Evolutionary conservation across 2,329 filamentous ascomycete species (phyloP).

Genomic region (Talaromyces amestolkiae): DNA sequence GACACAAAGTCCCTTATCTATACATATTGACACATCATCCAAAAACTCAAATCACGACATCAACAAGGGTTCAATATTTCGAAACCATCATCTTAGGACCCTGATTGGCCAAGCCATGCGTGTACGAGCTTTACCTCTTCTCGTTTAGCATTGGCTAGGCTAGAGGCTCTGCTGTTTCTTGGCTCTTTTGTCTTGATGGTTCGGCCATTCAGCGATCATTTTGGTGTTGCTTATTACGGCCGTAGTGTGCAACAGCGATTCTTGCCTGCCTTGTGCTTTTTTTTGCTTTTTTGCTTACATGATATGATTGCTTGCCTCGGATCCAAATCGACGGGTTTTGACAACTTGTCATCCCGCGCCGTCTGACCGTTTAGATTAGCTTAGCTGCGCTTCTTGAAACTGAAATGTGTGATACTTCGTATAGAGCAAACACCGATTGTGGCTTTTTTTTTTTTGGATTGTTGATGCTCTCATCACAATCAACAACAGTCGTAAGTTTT

Average conservation of each 20-base stretch:
- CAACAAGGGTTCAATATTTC: background rate
- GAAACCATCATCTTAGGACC: background rate
- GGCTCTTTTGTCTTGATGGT: background rate
- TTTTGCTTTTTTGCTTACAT: too few species aligned
- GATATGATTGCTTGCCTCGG: background rate
- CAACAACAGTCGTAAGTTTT: background rate
- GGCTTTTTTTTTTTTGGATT: background rate
- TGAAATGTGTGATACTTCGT: background rate
- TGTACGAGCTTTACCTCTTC: background rate
- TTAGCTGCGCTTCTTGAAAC: background rate
- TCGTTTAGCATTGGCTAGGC: background rate
- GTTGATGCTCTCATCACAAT: background rate
- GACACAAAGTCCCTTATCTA: background rate
- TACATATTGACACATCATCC: slow-evolving; percentile 5
- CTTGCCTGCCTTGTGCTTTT: background rate
- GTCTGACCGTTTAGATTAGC: background rate
- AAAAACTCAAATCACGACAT: slow-evolving; percentile 4
- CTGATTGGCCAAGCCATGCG: background rate
- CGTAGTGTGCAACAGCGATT: background rate
- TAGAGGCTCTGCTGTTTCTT: slow-evolving; percentile 1
- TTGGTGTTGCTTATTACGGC: background rate
- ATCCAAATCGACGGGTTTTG: background rate
- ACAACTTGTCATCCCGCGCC: background rate
- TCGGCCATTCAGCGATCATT: background rate
- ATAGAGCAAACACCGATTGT: background rate